Evolutionary conservation across 139 green algal genomes (phyloP).

Genomic region (Chlamydomonas schloesseri): DNA sequence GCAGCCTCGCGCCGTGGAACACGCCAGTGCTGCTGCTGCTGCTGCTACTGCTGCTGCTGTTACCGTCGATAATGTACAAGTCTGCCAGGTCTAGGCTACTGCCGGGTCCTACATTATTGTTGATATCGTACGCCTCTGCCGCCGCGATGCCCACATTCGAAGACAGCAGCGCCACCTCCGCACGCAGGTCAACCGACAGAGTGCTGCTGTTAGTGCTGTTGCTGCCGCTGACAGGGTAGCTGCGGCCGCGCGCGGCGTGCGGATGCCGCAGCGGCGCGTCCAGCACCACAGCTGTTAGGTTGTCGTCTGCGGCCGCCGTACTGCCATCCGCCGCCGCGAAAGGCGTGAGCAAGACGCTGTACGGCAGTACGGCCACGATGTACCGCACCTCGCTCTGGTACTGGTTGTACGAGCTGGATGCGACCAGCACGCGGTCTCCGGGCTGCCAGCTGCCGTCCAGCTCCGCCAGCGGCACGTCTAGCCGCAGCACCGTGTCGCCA

Average conservation of each 20-base stretch:
- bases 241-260: slow-evolving; percentile 33
- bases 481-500: slow-evolving; percentile 29
- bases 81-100: no score
- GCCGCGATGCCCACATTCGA: slow-evolving; percentile 57
- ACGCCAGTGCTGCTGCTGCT: neutral
- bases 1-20: slow-evolving; percentile 11
- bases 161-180: slow-evolving; percentile 48
- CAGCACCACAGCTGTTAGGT: slow-evolving; percentile 44
- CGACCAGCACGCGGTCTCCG: slow-evolving; percentile 53
- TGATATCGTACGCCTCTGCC: neutral
- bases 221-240: neutral
- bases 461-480: no score
- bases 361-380: slow-evolving; percentile 18
- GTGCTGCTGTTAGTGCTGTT: neutral
- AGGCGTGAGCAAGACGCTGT: neutral
- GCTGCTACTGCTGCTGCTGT: neutral
- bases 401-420: slow-evolving; percentile 60
- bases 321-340: no score
- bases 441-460: slow-evolving; percentile 39
- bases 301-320: no score
- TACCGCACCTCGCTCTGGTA: slow-evolving; percentile 50
- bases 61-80: neutral
- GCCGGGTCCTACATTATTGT: no score
- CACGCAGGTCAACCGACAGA: neutral
- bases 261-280: slow-evolving; percentile 21